Percentiles rank a stretch among this genome's conserved stretches.
These are phyloP conservation scores for Chalciporus sphaerocephalus DNA, from an alignment of 768 basidiomycete genomes.

Conservation along the genomic window DNA sequence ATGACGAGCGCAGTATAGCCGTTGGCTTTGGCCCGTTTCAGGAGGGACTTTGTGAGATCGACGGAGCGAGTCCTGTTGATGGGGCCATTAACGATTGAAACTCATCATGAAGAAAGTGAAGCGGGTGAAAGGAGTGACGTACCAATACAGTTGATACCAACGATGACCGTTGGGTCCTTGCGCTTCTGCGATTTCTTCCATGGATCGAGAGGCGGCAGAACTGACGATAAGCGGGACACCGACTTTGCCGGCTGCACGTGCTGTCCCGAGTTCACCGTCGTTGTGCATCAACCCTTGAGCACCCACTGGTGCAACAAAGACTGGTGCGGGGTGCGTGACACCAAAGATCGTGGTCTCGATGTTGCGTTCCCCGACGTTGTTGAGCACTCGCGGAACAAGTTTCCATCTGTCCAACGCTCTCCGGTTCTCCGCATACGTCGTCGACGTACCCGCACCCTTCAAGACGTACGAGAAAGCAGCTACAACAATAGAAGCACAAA, in stretches of 20 bases:
- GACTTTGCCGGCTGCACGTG: constrained; percentile 42
- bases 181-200: constrained; percentile 47
- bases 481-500: constrained; percentile 24
- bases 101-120: too few relatives aligned
- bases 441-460: constrained; percentile 64
- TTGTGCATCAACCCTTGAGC: constrained; percentile 49
- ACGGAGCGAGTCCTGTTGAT: constrained; percentile 21
- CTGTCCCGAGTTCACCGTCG: constrained; percentile 41
- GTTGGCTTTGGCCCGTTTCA: constrained; percentile 39
- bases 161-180: constrained; percentile 39
- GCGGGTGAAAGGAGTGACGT: too few relatives aligned
- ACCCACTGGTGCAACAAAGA: constrained; percentile 54
- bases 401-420: constrained; percentile 53
- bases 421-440: constrained; percentile 62
- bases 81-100: too few relatives aligned
- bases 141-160: constrained; percentile 52
- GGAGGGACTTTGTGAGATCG: constrained; percentile 38
- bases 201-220: constrained; percentile 37
- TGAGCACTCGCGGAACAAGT: constrained; percentile 54
- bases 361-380: constrained; percentile 46
- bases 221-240: constrained; percentile 38
- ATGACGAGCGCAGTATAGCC: constrained; percentile 44
- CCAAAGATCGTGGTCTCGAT: constrained; percentile 58
- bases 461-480: constrained; percentile 64
- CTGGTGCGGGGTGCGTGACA: constrained; percentile 39